Percentiles rank a stretch among this genome's conserved stretches.
Conservation (phyloP, 768 basidiomycete genomes). For the Lepiota venenata region DNA sequence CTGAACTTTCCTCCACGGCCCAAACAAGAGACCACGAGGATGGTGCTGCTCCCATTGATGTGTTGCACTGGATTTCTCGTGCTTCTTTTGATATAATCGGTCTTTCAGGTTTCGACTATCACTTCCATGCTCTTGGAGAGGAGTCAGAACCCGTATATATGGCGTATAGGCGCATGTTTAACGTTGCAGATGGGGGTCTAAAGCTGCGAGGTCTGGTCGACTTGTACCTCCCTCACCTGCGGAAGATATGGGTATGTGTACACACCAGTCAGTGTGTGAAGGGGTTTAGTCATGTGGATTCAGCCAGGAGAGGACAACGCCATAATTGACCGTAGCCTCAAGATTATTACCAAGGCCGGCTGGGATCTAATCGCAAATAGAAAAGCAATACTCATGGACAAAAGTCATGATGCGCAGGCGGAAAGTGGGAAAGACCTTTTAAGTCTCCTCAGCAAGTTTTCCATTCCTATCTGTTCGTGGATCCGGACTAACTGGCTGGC, state of each 20-base stretch:
- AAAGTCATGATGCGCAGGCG: slow-evolving; percentile 21
- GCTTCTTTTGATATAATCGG: slow-evolving; percentile 65
- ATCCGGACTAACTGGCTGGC: not conserved
- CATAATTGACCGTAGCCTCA: slow-evolving; percentile 33
- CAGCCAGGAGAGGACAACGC: slow-evolving; percentile 41
- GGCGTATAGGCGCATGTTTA: slow-evolving; percentile 49
- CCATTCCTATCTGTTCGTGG: not conserved
- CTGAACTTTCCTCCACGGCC: no score
- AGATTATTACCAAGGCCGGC: slow-evolving; percentile 38
- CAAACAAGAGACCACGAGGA: slow-evolving; percentile 10
- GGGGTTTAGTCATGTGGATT: not conserved
- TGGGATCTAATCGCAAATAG: slow-evolving; percentile 40
- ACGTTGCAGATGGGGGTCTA: slow-evolving; percentile 43
- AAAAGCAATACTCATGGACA: slow-evolving; percentile 32
- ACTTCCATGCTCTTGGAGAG: slow-evolving; percentile 45
- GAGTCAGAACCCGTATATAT: slow-evolving; percentile 46
- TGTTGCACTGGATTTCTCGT: slow-evolving; percentile 56
- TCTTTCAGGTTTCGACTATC: slow-evolving; percentile 51
- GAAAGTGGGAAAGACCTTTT: slow-evolving; percentile 42
- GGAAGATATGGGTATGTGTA: slow-evolving; percentile 39
- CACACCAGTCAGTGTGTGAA: not conserved
- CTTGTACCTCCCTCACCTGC: slow-evolving; percentile 43
- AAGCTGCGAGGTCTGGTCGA: slow-evolving; percentile 36
- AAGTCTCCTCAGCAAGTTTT: slow-evolving; percentile 41
- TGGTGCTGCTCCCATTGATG: slow-evolving; percentile 35